Percentiles rank a stretch among this genome's conserved stretches.
Evolutionary conservation across 1,284 basidiomycete genomes (phyloP).

Genomic region (Microbotryum lychnidis-dioicae): DNA sequence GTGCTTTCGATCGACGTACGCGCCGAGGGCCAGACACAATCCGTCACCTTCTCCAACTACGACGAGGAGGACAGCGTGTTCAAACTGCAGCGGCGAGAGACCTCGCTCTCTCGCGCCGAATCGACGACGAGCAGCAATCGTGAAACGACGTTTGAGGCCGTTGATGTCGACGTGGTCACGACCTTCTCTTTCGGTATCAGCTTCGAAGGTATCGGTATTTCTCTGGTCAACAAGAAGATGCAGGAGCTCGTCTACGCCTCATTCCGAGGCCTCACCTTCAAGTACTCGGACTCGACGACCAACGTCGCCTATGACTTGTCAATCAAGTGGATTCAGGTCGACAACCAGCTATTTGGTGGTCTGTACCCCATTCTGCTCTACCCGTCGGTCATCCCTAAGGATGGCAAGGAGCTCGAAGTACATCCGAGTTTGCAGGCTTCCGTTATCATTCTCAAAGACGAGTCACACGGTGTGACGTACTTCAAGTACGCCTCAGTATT

Average conservation of each 20-base stretch:
- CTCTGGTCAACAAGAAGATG: slow-evolving; percentile 78
- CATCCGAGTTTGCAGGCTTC: slow-evolving; percentile 87
- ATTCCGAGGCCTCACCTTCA: slow-evolving; percentile 69
- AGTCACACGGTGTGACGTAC: slow-evolving; percentile 90
- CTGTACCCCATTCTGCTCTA: slow-evolving; percentile 93
- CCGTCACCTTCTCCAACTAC: slow-evolving; percentile 82
- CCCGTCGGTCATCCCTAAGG: slow-evolving; percentile 81
- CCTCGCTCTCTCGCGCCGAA: slow-evolving; percentile 56
- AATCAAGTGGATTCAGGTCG: slow-evolving; percentile 87
- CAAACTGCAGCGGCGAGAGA: slow-evolving; percentile 60
- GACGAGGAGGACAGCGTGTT: slow-evolving; percentile 78
- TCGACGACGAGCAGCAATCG: slow-evolving; percentile 54
- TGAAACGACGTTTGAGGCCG: slow-evolving; percentile 75
- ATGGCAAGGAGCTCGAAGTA: slow-evolving; percentile 64
- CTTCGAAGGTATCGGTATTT: slow-evolving; percentile 85
- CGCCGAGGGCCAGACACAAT: slow-evolving; percentile 78
- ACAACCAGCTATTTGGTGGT: slow-evolving; percentile 96
- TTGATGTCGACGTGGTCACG: slow-evolving; percentile 62
- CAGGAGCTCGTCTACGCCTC: slow-evolving; percentile 87
- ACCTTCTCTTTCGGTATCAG: slow-evolving; percentile 64
- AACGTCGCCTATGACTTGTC: slow-evolving; percentile 74
- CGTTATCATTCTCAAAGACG: slow-evolving; percentile 83
- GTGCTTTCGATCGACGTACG: slow-evolving; percentile 81
- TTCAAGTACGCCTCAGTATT: slow-evolving; percentile 95
- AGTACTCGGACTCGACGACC: slow-evolving; percentile 72